These are phyloP conservation scores for Lolium multiflorum DNA, from an alignment of 176 grass and related monocot genomes.

Conservation along the genomic window DNA sequence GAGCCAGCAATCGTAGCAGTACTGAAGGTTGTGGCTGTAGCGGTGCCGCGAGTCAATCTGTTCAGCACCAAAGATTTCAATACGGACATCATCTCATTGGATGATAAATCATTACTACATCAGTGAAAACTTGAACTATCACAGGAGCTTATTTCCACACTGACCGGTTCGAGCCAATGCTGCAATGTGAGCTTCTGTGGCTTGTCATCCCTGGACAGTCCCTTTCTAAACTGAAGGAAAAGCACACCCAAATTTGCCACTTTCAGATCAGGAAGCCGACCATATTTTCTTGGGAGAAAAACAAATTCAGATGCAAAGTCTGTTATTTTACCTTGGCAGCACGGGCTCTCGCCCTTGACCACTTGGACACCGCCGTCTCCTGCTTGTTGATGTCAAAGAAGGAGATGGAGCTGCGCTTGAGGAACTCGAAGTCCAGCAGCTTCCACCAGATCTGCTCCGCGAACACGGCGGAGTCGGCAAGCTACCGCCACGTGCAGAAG, in stretches of 20 bases:
- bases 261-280: not conserved
- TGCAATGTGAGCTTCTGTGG: not conserved
- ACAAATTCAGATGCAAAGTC: not conserved
- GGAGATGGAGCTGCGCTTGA: slow-evolving; percentile 61
- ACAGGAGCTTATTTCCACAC: too few relatives aligned
- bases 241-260: slow-evolving; percentile 7
- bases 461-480: too few relatives aligned
- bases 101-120: too few relatives aligned
- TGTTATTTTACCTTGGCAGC: slow-evolving; percentile 61
- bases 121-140: too few relatives aligned
- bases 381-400: too few relatives aligned
- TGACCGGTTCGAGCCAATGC: not conserved
- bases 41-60: too few relatives aligned
- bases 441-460: slow-evolving; percentile 61
- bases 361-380: slow-evolving; percentile 67
- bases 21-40: too few relatives aligned
- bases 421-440: not conserved
- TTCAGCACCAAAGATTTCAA: too few relatives aligned
- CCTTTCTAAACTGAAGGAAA: not conserved
- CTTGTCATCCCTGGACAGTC: not conserved
- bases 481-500: too few relatives aligned
- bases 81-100: too few relatives aligned
- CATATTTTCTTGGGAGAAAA: not conserved
- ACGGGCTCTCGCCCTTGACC: slow-evolving; percentile 73
- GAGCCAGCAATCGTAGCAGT: too few relatives aligned